Conservation (phyloP, 805 yeast species). For the Jamesozyma piceae region DNA sequence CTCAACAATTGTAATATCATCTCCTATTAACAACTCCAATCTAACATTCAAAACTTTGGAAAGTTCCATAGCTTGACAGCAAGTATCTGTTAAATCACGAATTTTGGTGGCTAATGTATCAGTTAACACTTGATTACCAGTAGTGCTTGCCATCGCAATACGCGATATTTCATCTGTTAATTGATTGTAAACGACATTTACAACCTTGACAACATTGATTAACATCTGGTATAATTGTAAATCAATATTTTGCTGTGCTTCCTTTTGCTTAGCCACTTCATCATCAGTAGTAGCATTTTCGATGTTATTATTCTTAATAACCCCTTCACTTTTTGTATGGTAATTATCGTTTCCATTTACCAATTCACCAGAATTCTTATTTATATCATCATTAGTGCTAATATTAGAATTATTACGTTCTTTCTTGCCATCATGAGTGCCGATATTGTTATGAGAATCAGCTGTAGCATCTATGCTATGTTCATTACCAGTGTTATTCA, state of each 20-base stretch:
- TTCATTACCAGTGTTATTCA: background rate
- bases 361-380: background rate
- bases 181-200: constrained; percentile 71
- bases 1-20: constrained; percentile 11
- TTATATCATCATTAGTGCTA: background rate
- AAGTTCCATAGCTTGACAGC: constrained; percentile 74
- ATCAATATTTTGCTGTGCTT: constrained; percentile 45
- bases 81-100: constrained; percentile 66
- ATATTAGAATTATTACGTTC: background rate
- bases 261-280: constrained; percentile 7
- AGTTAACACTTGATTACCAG: constrained; percentile 30
- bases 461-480: background rate
- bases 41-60: constrained; percentile 55
- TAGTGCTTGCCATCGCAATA: constrained; percentile 48
- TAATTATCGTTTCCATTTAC: background rate
- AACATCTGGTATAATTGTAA: constrained; percentile 58
- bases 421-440: background rate
- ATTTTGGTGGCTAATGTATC: constrained; percentile 44
- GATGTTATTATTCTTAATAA: background rate
- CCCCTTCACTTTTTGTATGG: background rate
- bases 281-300: background rate
- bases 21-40: constrained; percentile 38
- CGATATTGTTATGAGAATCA: no score
- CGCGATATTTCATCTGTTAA: constrained; percentile 58
- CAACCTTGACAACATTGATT: constrained; percentile 52